phyloP scores from a whole-genome alignment of 2,329 filamentous ascomycete species.

The Fusarium nelsonii region DNA sequence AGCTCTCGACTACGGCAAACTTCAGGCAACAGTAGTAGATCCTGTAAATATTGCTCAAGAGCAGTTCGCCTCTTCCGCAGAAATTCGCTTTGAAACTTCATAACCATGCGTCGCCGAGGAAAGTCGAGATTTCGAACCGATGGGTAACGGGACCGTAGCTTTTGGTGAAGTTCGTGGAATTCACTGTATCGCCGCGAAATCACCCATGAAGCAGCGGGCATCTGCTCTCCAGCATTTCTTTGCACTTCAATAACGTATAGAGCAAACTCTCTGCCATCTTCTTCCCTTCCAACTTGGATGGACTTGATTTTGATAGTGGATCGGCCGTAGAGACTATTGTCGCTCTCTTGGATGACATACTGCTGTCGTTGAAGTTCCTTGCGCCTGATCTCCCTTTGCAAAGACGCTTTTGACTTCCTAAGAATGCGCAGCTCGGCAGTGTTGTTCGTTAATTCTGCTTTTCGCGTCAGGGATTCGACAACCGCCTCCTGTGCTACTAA shows the following conservation, averaged over 20 bases:
- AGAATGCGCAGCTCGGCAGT: constrained; percentile 92
- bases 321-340: constrained; percentile 95
- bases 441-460: constrained; percentile 97
- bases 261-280: constrained; percentile 93
- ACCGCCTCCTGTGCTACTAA: constrained; percentile 89
- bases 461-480: constrained; percentile 89
- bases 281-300: constrained; percentile 90
- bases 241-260: constrained; percentile 94
- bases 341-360: constrained; percentile 96
- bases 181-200: constrained; percentile 95
- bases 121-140: constrained; percentile 93
- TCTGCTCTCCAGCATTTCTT: constrained; percentile 90
- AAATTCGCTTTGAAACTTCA: constrained; percentile 97
- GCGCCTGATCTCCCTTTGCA: constrained; percentile 90
- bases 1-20: constrained; percentile 95
- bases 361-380: constrained; percentile 97
- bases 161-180: constrained; percentile 95
- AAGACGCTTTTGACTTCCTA: constrained; percentile 91
- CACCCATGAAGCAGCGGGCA: constrained; percentile 95
- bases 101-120: constrained; percentile 88
- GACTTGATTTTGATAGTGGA: constrained; percentile 91
- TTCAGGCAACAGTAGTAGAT: constrained; percentile 87
- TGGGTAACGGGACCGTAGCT: constrained; percentile 84
- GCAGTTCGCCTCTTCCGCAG: constrained; percentile 87
- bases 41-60: constrained; percentile 85